These are phyloP conservation scores for Gnaphalium uliginosum DNA, from an alignment of 129 eudicot species.

Conservation along the genomic window DNA sequence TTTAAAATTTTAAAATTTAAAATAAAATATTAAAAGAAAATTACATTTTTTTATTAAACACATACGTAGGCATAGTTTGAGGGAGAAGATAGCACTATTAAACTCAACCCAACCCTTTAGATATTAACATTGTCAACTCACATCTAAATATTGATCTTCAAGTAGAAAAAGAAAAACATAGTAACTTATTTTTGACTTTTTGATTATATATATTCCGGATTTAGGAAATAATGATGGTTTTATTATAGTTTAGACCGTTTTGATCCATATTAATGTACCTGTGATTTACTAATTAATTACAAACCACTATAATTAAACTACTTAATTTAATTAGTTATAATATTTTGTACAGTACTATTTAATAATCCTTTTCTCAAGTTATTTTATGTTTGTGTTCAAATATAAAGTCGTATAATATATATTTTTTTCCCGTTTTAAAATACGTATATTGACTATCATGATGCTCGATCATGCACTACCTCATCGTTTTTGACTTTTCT, in stretches of 20 bases:
- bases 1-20: not conserved
- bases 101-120: not conserved
- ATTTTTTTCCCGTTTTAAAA: not conserved
- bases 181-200: conserved; percentile 11
- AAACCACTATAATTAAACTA: too few species aligned
- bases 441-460: not conserved
- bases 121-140: conserved; percentile 11
- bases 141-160: conserved; percentile 26
- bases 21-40: conserved; percentile 2
- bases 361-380: not conserved
- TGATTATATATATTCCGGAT: not conserved
- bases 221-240: not conserved
- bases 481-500: conserved; percentile 13
- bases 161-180: not conserved
- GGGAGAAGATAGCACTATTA: conserved; percentile 11
- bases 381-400: not conserved
- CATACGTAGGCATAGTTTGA: conserved; percentile 16
- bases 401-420: too few species aligned
- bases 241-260: not conserved
- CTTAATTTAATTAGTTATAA: too few species aligned
- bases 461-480: conserved; percentile 4
- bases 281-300: too few species aligned
- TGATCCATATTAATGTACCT: not conserved
- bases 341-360: too few species aligned
- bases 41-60: conserved; percentile 2